These are phyloP conservation scores for Intubia oerlemansii DNA, from an alignment of 2,329 filamentous ascomycete species.

Conservation along the genomic window DNA sequence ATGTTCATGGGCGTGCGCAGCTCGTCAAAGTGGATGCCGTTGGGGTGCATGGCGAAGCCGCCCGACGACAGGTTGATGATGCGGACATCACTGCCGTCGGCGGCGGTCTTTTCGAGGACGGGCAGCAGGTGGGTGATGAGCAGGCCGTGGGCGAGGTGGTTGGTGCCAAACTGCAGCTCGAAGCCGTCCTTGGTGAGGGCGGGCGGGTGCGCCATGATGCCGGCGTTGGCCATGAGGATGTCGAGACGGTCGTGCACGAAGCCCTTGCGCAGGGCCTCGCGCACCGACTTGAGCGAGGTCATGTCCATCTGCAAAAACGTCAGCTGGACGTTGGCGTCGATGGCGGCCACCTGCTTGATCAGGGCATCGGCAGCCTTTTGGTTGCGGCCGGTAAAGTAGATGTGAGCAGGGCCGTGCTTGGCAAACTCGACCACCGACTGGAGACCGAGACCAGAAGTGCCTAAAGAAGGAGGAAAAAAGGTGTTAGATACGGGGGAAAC, in stretches of 20 bases:
- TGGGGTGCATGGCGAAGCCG: conserved; percentile 18
- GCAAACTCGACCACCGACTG: conserved; percentile 20
- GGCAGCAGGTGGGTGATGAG: conserved; percentile 25
- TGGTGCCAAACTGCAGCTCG: conserved; percentile 27
- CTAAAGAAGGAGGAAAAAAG: background rate
- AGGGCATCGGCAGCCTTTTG: conserved; percentile 14
- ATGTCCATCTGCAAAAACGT: conserved; percentile 20
- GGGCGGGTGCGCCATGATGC: conserved; percentile 18
- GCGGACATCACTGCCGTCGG: conserved; percentile 18
- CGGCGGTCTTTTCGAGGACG: conserved; percentile 17
- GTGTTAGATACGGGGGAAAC: background rate
- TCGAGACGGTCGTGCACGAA: conserved; percentile 9
- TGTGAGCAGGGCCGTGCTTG: conserved; percentile 14
- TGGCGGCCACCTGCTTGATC: conserved; percentile 12
- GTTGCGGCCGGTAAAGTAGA: conserved; percentile 16
- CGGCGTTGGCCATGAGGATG: conserved; percentile 21
- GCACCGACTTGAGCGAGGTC: conserved; percentile 17
- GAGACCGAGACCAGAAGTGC: conserved; percentile 25
- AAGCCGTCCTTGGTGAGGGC: conserved; percentile 20
- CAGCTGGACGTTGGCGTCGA: conserved; percentile 6
- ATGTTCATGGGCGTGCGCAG: conserved; percentile 15
- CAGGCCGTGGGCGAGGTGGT: conserved; percentile 30
- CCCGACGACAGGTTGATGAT: conserved; percentile 20
- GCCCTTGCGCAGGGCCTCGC: conserved; percentile 12
- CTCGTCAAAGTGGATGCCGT: conserved; percentile 16